These are phyloP conservation scores for Saccharomycopsis javanensis DNA, from an alignment of 805 yeast species.

Conservation along the genomic window DNA sequence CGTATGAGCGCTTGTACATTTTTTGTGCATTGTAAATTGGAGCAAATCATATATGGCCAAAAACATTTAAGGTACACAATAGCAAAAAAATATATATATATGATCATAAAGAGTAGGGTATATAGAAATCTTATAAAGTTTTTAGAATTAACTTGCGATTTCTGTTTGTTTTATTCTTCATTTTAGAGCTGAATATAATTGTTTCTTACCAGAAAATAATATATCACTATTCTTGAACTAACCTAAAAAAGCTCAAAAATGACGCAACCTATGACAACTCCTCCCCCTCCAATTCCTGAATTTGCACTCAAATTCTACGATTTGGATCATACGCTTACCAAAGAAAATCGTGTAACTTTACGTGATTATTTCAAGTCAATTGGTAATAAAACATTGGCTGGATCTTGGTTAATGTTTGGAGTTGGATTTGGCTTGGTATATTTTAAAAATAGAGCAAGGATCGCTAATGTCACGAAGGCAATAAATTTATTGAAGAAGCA, in stretches of 20 bases:
- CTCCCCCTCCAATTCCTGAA: slow-evolving; percentile 1
- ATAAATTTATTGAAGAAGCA: background rate
- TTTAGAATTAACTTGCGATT: too few relatives aligned
- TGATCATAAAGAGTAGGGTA: too few relatives aligned
- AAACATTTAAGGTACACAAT: too few relatives aligned
- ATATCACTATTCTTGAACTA: background rate
- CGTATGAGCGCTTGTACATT: background rate
- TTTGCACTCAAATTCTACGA: slow-evolving; percentile 11
- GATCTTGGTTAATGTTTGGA: slow-evolving; percentile 1
- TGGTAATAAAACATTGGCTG: background rate
- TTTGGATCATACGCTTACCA: slow-evolving; percentile 10
- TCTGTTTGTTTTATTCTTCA: too few relatives aligned
- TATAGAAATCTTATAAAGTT: too few relatives aligned
- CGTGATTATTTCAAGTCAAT: slow-evolving; percentile 7
- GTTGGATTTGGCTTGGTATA: slow-evolving; percentile 8
- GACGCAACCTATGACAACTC: background rate
- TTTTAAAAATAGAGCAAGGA: slow-evolving; percentile 9
- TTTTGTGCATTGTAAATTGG: background rate
- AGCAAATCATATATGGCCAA: background rate
- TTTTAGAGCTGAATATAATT: too few relatives aligned
- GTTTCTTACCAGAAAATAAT: too few relatives aligned
- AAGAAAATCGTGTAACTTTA: slow-evolving; percentile 7
- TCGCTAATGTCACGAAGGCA: background rate
- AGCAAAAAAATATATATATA: too few relatives aligned
- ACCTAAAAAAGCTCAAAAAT: background rate